phyloP scores from a whole-genome alignment of 805 yeast species.

The Limtongozyma cylindracea region DNA sequence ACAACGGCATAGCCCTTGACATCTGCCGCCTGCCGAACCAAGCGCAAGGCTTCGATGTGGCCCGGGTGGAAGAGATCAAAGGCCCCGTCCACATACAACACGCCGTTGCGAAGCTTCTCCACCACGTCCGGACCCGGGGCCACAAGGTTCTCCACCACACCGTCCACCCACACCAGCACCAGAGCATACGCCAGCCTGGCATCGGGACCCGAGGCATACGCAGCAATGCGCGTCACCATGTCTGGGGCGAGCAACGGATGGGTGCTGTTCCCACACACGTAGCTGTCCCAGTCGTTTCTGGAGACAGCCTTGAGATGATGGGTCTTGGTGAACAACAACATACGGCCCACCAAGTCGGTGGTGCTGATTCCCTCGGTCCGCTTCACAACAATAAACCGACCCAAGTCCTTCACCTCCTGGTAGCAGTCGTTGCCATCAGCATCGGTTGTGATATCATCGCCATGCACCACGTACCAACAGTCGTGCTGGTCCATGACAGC shows the following conservation, averaged over 20 bases:
- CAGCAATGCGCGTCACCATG: too few species aligned
- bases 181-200: too few species aligned
- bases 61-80: constrained; percentile 90
- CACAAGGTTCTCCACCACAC: constrained; percentile 7
- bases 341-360: constrained; percentile 80
- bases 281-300: too few species aligned
- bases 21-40: constrained; percentile 14
- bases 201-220: too few species aligned
- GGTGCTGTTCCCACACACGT: too few species aligned
- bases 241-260: constrained; percentile 14
- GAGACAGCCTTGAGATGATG: constrained; percentile 36
- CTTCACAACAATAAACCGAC: constrained; percentile 77
- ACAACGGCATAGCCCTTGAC: constrained; percentile 19
- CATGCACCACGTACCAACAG: constrained; percentile 90
- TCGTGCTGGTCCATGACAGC: constrained; percentile 43
- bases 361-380: constrained; percentile 88
- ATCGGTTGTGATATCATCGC: constrained; percentile 94
- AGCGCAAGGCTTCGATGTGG: constrained; percentile 50
- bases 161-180: constrained; percentile 19
- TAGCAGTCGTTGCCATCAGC: constrained; percentile 91
- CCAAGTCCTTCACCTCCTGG: constrained; percentile 55
- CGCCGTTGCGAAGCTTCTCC: constrained; percentile 3
- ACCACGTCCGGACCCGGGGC: constrained; percentile 6
- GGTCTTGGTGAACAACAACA: constrained; percentile 32
- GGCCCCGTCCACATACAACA: constrained; percentile 51